Evolutionary conservation across 257 asterid genomes (phyloP), one percentile per base, ranked within the genome.

Genomic region (Galeopsis tetrahit): DNA sequence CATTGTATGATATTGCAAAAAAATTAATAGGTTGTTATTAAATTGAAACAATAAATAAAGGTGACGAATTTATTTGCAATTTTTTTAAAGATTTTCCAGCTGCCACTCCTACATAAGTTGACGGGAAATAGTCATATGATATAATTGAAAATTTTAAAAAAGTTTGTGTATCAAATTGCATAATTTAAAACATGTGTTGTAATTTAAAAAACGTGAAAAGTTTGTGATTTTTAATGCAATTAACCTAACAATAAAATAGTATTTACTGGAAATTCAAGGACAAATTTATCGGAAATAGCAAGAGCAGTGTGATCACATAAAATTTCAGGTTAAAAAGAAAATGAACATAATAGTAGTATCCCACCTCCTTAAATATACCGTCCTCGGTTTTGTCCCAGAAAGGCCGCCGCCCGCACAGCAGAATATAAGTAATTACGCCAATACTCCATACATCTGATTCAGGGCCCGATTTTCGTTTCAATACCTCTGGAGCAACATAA

Each of bases 401-500:
- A 13, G 99, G 99, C 53, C 99, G 89, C 60, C 99, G 85, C 10
- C 99, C 99, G 56, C 99, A 90, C 14, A 95, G 92, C 85, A 95
- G 83, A 82, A 95, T 95, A 80, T 95, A 95, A 31, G 99, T 95
- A 39, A 95, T 95, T 3, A 95, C 99, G 57, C 99, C 99, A 53
- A 95, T 95, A 80, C 99, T 95, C 99, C 99, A 95, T 5, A 84
- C 99, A 84, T 95, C 99, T n/a, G 99, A 95, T 82, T 92, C 98
- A 53, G 99, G 98, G 42, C 99, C 99, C 6, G 99, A 95, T 78
- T 84, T 87, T 42, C 99, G 97, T 78, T 86, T 90, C 82, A 95
- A 78, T 67, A 95, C 99, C 88, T 95, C 99, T 0, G 99, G 99
- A 74, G 99, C 99, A 34, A 95, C 99, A 79, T 95, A 95, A 79